Percentiles rank a stretch among this genome's conserved stretches.
Conservation (phyloP, 2,329 filamentous ascomycete genomes). For the Penicillium corylophilum region DNA sequence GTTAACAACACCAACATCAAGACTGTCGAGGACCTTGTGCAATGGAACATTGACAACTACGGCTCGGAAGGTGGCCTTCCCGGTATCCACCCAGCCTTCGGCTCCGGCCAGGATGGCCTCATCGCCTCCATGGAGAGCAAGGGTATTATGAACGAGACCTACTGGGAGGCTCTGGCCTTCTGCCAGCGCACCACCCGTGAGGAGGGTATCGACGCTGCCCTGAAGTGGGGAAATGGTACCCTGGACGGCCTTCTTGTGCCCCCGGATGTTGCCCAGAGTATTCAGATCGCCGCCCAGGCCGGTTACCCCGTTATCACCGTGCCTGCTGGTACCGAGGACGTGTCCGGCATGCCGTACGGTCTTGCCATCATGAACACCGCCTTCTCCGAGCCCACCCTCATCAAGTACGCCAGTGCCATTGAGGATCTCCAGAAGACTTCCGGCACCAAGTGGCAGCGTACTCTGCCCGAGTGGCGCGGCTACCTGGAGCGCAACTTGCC, state of each 20-base stretch:
- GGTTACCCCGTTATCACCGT: conserved; percentile 72
- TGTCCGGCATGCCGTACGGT: conserved; percentile 61
- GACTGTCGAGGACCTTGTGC: conserved; percentile 64
- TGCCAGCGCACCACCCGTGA: conserved; percentile 58
- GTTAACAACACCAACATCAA: conserved; percentile 61
- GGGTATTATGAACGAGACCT: conserved; percentile 63
- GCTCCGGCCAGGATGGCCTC: conserved; percentile 70
- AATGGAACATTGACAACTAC: conserved; percentile 62
- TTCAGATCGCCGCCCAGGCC: conserved; percentile 71
- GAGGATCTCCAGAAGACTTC: conserved; percentile 55
- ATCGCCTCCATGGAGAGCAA: conserved; percentile 61
- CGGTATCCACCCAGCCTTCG: conserved; percentile 62
- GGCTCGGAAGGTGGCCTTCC: conserved; percentile 67
- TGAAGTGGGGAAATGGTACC: conserved; percentile 46
- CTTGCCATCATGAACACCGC: conserved; percentile 62
- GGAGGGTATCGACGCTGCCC: conserved; percentile 68
- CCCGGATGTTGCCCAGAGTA: conserved; percentile 65
- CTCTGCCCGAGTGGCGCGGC: conserved; percentile 53
- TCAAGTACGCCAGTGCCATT: conserved; percentile 64
- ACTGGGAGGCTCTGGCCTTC: conserved; percentile 66
- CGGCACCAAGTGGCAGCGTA: conserved; percentile 49
- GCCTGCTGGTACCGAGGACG: conserved; percentile 58
- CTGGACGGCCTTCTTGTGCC: conserved; percentile 68
- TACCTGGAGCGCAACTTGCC: conserved; percentile 45
- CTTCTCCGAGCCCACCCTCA: conserved; percentile 58